phyloP scores from a whole-genome alignment of 78 protist genomes.

The Cavenderia fasciculata region DNA sequence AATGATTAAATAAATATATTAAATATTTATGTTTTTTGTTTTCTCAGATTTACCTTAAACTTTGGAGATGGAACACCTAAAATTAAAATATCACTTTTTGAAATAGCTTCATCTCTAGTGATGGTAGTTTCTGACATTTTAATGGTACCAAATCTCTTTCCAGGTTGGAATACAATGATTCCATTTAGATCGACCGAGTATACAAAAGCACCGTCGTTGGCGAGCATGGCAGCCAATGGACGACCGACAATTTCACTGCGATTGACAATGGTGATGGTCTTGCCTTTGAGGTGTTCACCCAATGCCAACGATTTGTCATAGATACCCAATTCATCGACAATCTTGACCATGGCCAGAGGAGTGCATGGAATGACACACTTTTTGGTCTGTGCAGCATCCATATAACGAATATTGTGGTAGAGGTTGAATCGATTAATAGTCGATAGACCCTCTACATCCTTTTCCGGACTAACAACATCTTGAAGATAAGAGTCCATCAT shows the following conservation, averaged over 20 bases:
- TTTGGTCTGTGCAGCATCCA: slow-evolving; percentile 39
- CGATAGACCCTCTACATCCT: slow-evolving; percentile 89
- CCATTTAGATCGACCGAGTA: slow-evolving; percentile 56
- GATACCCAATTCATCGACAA: slow-evolving; percentile 77
- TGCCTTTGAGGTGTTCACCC: slow-evolving; percentile 82
- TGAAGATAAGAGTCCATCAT: slow-evolving; percentile 82
- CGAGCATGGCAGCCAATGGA: slow-evolving; percentile 89
- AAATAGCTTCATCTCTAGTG: slow-evolving; percentile 63
- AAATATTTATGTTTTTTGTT: background rate
- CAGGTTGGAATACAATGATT: slow-evolving; percentile 36
- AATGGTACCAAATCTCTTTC: slow-evolving; percentile 69
- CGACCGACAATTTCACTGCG: slow-evolving; percentile 94
- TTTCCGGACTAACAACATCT: slow-evolving; percentile 65
- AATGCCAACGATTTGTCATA: slow-evolving; percentile 33
- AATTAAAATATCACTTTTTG: slow-evolving; percentile 72
- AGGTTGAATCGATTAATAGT: slow-evolving; percentile 80
- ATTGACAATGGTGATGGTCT: slow-evolving; percentile 93
- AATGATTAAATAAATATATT: background rate
- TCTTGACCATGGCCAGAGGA: slow-evolving; percentile 85
- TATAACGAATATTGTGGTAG: slow-evolving; percentile 82
- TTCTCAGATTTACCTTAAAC: slow-evolving; percentile 68
- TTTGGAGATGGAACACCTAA: slow-evolving; percentile 85
- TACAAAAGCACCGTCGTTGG: slow-evolving; percentile 82
- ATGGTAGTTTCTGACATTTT: slow-evolving; percentile 66
- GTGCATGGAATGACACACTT: slow-evolving; percentile 86